Evolutionary conservation across 179 eudicot genomes (phyloP).

Genomic region (Silene vulgaris): DNA sequence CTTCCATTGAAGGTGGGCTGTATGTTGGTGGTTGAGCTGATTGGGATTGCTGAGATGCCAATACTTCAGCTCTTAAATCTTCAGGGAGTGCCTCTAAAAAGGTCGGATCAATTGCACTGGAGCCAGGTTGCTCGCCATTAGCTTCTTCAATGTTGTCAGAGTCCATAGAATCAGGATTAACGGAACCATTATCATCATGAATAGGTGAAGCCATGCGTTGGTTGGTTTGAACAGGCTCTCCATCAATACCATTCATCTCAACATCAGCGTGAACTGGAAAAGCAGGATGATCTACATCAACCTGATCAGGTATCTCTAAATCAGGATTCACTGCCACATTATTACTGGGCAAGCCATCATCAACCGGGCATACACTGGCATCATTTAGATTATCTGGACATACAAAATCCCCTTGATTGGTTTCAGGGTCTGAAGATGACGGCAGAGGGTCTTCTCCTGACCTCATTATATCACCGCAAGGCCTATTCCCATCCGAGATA

Average conservation of each 20-base stretch:
- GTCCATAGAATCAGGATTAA: conserved; percentile 44
- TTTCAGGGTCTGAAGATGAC: conserved; percentile 23
- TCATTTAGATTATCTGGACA: conserved; percentile 24
- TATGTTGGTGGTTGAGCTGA: conserved; percentile 67
- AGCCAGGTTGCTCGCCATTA: conserved; percentile 46
- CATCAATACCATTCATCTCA: conserved; percentile 47
- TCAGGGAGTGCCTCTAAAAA: conserved; percentile 99
- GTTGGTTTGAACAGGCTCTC: conserved; percentile 41
- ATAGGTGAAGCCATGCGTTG: conserved; percentile 35
- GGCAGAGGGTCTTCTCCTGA: conserved; percentile 26
- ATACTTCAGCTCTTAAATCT: conserved; percentile 91
- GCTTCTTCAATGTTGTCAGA: conserved; percentile 41
- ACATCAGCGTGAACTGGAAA: conserved; percentile 44
- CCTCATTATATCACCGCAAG: conserved; percentile 34
- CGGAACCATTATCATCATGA: conserved; percentile 34
- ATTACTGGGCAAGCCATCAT: conserved; percentile 31
- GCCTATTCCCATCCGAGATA: conserved; percentile 39
- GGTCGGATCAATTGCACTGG: conserved; percentile 90
- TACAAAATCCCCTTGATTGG: conserved; percentile 27
- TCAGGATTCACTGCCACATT: conserved; percentile 34
- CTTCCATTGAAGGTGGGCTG: conserved; percentile 82
- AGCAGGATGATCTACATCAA: conserved; percentile 38
- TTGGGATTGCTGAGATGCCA: conserved; percentile 94
- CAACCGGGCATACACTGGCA: conserved; percentile 30
- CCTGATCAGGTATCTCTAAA: conserved; percentile 34